Percentiles rank a stretch among this genome's conserved stretches.
Evolutionary conservation across 2,329 filamentous ascomycete species (phyloP).

Genomic region (Teratosphaeria viscida): DNA sequence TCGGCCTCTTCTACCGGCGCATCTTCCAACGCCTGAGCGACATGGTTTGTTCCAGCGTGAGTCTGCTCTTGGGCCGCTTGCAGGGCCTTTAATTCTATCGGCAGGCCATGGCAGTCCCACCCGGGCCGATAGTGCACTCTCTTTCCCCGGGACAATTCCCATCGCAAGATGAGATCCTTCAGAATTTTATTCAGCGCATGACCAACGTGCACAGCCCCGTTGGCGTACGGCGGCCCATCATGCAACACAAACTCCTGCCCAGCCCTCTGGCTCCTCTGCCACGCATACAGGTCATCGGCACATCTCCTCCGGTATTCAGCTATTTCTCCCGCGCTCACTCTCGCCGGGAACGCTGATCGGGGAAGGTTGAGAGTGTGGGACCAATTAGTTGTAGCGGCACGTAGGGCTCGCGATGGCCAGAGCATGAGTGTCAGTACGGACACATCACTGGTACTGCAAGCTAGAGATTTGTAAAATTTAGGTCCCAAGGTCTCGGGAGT

Average conservation of each 20-base stretch:
- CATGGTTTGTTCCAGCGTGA: constrained; percentile 1
- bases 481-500: neutral
- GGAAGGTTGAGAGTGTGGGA: constrained; percentile 35
- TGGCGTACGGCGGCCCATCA: constrained; percentile 95
- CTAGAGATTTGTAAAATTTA: neutral
- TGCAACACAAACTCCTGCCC: constrained; percentile 64
- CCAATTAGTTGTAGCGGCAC: constrained; percentile 6
- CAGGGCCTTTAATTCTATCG: constrained; percentile 92
- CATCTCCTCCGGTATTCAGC: constrained; percentile 60
- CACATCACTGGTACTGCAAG: neutral
- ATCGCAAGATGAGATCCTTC: constrained; percentile 84
- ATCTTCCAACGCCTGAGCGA: constrained; percentile 30
- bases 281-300: constrained; percentile 79
- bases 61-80: constrained; percentile 38
- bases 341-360: constrained; percentile 39
- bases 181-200: constrained; percentile 95
- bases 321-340: constrained; percentile 32
- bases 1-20: constrained; percentile 19
- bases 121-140: constrained; percentile 76
- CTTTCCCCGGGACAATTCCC: constrained; percentile 67
- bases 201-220: constrained; percentile 81
- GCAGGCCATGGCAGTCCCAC: constrained; percentile 96
- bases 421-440: constrained; percentile 10
- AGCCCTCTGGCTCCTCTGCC: constrained; percentile 52
- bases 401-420: constrained; percentile 12